phyloP scores from a whole-genome alignment of 148 eudicot species.

The Selenicereus undatus region DNA sequence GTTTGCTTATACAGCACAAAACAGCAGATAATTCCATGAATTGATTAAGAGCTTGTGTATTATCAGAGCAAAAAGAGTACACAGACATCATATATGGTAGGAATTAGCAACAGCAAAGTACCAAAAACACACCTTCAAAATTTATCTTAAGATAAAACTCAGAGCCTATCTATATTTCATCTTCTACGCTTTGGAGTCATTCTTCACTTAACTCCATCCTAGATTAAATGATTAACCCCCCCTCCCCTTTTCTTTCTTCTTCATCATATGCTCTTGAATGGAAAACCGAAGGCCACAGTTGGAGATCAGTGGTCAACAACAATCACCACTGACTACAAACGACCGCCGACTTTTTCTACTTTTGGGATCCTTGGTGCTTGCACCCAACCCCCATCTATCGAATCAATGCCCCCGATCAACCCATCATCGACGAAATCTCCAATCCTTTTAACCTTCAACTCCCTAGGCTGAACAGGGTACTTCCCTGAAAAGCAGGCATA shows the following conservation, averaged over 20 bases:
- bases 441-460: slow-evolving; percentile 46
- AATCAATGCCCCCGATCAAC: slow-evolving; percentile 32
- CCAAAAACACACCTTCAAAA: background rate
- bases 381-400: slow-evolving; percentile 44
- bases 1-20: no score
- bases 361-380: slow-evolving; percentile 33
- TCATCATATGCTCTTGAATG: no score
- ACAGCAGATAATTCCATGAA: background rate
- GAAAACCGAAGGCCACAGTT: background rate
- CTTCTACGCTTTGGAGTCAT: slow-evolving; percentile 8
- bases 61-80: background rate
- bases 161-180: background rate
- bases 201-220: background rate
- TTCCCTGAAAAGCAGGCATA: slow-evolving; percentile 89
- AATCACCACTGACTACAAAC: slow-evolving; percentile 1
- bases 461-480: slow-evolving; percentile 65
- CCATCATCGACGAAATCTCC: slow-evolving; percentile 59
- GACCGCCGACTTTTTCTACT: slow-evolving; percentile 29
- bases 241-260: no score
- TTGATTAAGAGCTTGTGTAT: slow-evolving; percentile 11
- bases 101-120: slow-evolving; percentile 4
- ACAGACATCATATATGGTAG: background rate
- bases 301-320: background rate
- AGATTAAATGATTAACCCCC: no score
- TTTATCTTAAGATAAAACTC: background rate